Evolutionary conservation across 768 basidiomycete genomes (phyloP).

Genomic region (Exidia glandulosa): DNA sequence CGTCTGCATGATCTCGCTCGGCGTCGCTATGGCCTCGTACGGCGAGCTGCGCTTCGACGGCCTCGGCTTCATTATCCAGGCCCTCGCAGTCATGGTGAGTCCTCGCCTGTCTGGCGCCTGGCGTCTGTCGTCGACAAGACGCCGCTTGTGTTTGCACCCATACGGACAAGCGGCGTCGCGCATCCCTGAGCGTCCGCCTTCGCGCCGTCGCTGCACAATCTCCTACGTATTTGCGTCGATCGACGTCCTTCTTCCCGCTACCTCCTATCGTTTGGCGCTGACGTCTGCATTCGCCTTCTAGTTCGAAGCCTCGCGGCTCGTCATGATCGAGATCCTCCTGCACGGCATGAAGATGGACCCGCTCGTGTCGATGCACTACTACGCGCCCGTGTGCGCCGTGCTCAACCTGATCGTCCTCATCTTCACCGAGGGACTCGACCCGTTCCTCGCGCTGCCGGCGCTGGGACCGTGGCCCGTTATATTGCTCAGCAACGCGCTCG

Average conservation of each 20-base stretch:
- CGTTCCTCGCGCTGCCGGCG: constrained; percentile 61
- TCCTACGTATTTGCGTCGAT: too few relatives aligned
- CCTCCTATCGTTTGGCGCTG: not conserved
- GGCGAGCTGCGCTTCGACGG: constrained; percentile 83
- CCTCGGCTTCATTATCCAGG: constrained; percentile 80
- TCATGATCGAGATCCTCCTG: constrained; percentile 91
- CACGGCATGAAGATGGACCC: constrained; percentile 98
- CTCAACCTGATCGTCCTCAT: constrained; percentile 82
- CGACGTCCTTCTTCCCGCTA: too few relatives aligned
- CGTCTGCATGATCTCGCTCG: constrained; percentile 81
- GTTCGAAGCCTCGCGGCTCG: constrained; percentile 90
- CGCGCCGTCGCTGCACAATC: too few relatives aligned
- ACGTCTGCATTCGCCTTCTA: constrained; percentile 17
- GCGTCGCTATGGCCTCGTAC: constrained; percentile 81
- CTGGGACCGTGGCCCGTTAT: constrained; percentile 51
- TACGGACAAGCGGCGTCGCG: too few relatives aligned
- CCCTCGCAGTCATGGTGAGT: constrained; percentile 73
- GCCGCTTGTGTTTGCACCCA: too few relatives aligned
- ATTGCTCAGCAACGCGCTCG: constrained; percentile 70
- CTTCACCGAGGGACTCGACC: constrained; percentile 84
- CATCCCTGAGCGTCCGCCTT: too few relatives aligned
- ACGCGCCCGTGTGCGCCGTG: constrained; percentile 86
- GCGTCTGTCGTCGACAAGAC: too few relatives aligned
- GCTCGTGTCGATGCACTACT: constrained; percentile 89
- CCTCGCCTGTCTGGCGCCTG: too few relatives aligned